phyloP scores from a whole-genome alignment of 371 early-diverging fungal genomes.

The Sporodiniella umbellata region DNA sequence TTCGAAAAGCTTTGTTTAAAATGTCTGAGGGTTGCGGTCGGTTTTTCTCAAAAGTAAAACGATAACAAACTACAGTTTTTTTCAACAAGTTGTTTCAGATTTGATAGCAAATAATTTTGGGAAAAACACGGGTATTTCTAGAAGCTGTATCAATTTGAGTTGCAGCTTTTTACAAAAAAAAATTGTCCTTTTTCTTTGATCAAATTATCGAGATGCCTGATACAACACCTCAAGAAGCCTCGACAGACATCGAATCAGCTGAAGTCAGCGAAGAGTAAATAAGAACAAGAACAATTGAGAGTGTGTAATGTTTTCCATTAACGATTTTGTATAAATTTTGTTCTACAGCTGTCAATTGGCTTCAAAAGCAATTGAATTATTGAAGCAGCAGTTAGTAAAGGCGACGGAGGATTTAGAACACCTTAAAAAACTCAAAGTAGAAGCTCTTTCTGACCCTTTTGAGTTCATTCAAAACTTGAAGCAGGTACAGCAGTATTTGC shows the following conservation, averaged over 20 bases:
- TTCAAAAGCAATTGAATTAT: constrained; percentile 26
- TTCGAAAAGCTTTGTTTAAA: no score
- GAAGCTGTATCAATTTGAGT: no score
- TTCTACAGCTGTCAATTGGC: constrained; percentile 32
- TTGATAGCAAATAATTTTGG: no score
- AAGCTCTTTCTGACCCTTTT: constrained; percentile 47
- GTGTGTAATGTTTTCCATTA: no score
- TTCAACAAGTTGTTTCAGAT: no score
- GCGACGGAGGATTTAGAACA: constrained; percentile 43
- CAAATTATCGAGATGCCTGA: constrained; percentile 6
- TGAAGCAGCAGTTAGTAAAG: constrained; percentile 42
- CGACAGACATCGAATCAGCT: constrained; percentile 1
- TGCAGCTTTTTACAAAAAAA: not conserved
- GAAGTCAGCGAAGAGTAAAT: constrained; percentile 40
- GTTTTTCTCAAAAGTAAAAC: no score
- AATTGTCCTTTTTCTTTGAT: not conserved
- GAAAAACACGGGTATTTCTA: no score
- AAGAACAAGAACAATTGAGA: no score
- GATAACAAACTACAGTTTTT: no score
- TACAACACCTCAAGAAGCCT: constrained; percentile 5
- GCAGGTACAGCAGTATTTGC: no score
- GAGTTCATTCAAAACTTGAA: constrained; percentile 46
- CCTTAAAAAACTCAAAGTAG: constrained; percentile 40
- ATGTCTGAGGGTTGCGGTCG: no score
- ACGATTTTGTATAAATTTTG: not conserved